A percentile compares a stretch with the other conserved stretches of the same genome.
These are phyloP conservation scores for Peterozyma xylosa DNA, from an alignment of 805 yeast species.

Conservation along the genomic window DNA sequence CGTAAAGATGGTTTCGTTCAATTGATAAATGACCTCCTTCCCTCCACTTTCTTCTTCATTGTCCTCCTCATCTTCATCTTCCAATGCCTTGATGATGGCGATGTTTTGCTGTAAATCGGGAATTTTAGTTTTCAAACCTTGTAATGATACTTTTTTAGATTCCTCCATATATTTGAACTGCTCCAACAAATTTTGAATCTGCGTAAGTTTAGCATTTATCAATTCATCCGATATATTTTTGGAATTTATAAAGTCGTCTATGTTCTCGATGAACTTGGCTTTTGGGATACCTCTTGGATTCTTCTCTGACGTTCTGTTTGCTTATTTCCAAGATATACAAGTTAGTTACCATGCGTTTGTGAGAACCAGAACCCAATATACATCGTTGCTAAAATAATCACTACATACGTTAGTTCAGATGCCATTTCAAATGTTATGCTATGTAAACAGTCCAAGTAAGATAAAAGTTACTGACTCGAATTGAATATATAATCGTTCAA, in stretches of 20 bases:
- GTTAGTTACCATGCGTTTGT: background rate
- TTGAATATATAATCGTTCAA: too few species aligned
- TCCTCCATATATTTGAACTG: constrained; percentile 86
- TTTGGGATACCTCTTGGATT: constrained; percentile 96
- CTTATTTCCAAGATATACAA: background rate
- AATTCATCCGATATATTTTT: constrained; percentile 20
- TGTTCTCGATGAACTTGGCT: constrained; percentile 87
- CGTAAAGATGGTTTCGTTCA: constrained; percentile 88
- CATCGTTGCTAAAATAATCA: too few species aligned
- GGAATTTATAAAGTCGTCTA: constrained; percentile 60
- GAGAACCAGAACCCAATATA: background rate
- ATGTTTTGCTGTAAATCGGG: constrained; percentile 92
- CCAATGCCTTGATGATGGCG: constrained; percentile 58
- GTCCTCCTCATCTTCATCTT: constrained; percentile 32
- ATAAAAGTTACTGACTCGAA: too few species aligned
- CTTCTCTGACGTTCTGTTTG: constrained; percentile 41
- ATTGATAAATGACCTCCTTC: constrained; percentile 73
- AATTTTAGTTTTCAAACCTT: constrained; percentile 56
- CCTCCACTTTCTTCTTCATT: constrained; percentile 25
- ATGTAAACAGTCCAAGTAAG: too few species aligned
- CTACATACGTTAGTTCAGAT: constrained; percentile 1
- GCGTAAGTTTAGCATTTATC: constrained; percentile 40
- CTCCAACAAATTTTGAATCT: constrained; percentile 77
- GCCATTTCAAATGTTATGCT: background rate
- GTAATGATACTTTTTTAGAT: constrained; percentile 39